Conservation (phyloP, 306 rosid genomes). For the Quercus wislizeni region DNA sequence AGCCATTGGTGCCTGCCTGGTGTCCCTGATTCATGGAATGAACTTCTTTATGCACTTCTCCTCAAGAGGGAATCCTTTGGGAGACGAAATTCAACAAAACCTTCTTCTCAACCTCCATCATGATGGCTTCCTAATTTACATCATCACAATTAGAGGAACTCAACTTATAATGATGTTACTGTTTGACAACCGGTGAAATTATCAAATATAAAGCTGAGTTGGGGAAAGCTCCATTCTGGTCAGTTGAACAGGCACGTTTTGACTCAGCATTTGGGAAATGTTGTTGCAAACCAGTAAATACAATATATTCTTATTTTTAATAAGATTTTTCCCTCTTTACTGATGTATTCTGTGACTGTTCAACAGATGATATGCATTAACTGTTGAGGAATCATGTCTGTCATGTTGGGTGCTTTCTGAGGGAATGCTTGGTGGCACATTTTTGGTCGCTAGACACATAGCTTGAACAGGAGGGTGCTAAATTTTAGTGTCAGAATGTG, state of each 20-base stretch:
- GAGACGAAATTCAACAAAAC: slow-evolving; percentile 12
- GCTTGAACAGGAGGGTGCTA: slow-evolving; percentile 16
- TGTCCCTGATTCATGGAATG: slow-evolving; percentile 93
- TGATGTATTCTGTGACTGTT: not conserved
- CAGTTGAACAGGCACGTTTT: not conserved
- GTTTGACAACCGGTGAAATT: slow-evolving; percentile 4
- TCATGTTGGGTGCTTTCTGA: not conserved
- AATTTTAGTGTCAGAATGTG: slow-evolving; percentile 22
- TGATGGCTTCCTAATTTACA: slow-evolving; percentile 17
- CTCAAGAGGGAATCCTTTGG: slow-evolving; percentile 43
- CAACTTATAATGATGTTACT: slow-evolving; percentile 1
- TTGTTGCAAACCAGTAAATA: not conserved
- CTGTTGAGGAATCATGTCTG: not conserved
- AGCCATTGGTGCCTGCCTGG: slow-evolving; percentile 99
- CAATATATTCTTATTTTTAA: not conserved
- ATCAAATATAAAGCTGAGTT: slow-evolving; percentile 12
- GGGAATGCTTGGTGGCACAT: not conserved
- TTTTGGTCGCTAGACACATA: not conserved
- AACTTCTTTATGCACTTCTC: slow-evolving; percentile 67
- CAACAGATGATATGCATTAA: not conserved
- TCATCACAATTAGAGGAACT: not conserved
- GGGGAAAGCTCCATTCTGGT: slow-evolving; percentile 4
- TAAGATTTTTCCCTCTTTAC: not conserved
- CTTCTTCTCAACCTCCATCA: slow-evolving; percentile 31
- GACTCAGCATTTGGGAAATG: not conserved